Percentiles rank a stretch among this genome's conserved stretches.
These are phyloP conservation scores for Yarrowia alimentaria DNA, from an alignment of 805 yeast genomes.

Conservation along the genomic window DNA sequence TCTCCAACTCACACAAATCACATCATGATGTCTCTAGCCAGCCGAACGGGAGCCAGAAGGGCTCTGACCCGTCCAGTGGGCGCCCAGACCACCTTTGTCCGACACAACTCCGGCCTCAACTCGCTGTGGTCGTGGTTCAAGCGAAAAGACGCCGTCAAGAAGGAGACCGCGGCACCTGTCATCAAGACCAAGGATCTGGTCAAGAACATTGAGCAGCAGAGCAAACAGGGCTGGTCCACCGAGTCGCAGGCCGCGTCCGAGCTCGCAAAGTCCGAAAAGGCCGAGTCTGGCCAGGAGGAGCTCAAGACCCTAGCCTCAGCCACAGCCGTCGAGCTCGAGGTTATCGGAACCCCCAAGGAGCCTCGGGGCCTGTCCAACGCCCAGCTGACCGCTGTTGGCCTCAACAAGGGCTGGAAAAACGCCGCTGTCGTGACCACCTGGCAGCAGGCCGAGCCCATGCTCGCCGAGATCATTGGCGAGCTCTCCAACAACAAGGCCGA, in stretches of 20 bases:
- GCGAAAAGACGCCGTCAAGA: conserved; percentile 11
- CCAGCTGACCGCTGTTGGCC: neutral
- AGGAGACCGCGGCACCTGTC: conserved; percentile 21
- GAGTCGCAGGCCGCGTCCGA: too few relatives aligned
- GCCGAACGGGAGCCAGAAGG: too few relatives aligned
- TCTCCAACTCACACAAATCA: neutral
- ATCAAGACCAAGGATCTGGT: conserved; percentile 33
- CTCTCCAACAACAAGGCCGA: conserved; percentile 9
- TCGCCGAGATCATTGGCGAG: conserved; percentile 29
- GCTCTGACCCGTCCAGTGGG: neutral
- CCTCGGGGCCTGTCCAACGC: conserved; percentile 30
- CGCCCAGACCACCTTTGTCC: conserved; percentile 6
- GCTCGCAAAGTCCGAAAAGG: too few relatives aligned
- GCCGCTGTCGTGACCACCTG: too few relatives aligned
- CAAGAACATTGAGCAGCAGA: conserved; percentile 29
- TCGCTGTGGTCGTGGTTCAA: conserved; percentile 28
- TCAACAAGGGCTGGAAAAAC: too few relatives aligned
- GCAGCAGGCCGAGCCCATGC: neutral
- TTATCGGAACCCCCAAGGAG: conserved; percentile 33
- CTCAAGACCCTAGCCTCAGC: conserved; percentile 3
- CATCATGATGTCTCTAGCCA: too few relatives aligned
- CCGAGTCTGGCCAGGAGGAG: too few relatives aligned
- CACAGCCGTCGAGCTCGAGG: conserved; percentile 30
- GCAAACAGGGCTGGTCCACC: conserved; percentile 25
- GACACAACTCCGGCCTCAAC: conserved; percentile 18